These are phyloP conservation scores for Apiospora hydei DNA, from an alignment of 2,329 filamentous ascomycete genomes.

Conservation along the genomic window DNA sequence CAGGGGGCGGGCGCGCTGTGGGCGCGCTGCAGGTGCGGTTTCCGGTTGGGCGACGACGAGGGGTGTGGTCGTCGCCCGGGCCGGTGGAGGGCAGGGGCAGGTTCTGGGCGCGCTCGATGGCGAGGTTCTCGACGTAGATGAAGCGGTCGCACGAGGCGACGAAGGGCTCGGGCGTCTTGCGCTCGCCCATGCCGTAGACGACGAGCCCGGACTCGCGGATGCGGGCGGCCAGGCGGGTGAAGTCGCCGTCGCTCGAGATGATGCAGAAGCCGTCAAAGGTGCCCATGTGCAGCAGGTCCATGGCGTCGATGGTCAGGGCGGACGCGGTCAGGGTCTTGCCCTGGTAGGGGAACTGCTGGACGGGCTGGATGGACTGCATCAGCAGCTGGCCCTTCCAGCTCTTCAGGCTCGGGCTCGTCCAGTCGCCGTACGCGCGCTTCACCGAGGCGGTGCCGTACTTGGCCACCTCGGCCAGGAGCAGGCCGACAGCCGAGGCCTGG, in stretches of 20 bases:
- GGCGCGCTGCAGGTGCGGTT: background rate
- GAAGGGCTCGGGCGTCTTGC: conserved; percentile 23
- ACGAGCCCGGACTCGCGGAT: conserved; percentile 17
- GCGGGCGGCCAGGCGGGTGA: conserved; percentile 18
- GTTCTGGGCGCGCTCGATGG: background rate
- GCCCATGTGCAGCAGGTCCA: conserved; percentile 21
- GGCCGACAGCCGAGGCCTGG: background rate
- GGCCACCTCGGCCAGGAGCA: conserved; percentile 20
- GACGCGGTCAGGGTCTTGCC: conserved; percentile 20
- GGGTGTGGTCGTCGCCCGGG: background rate
- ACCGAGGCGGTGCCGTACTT: conserved; percentile 21
- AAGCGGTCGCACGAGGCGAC: conserved; percentile 17
- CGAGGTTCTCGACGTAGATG: conserved; percentile 22
- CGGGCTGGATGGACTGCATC: conserved; percentile 20
- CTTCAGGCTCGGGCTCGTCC: conserved; percentile 11
- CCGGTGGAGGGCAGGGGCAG: background rate
- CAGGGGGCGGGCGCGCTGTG: background rate
- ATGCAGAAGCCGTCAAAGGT: conserved; percentile 22
- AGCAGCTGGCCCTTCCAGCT: conserved; percentile 22
- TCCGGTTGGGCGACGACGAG: background rate
- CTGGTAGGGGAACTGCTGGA: conserved; percentile 17
- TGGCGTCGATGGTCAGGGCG: conserved; percentile 21
- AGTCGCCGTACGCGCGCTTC: conserved; percentile 20
- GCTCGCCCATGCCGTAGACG: conserved; percentile 9
- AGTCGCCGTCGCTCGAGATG: conserved; percentile 20